These are phyloP conservation scores for Anastatica hierochuntica DNA, from an alignment of 345 rosid species.

Conservation along the genomic window DNA sequence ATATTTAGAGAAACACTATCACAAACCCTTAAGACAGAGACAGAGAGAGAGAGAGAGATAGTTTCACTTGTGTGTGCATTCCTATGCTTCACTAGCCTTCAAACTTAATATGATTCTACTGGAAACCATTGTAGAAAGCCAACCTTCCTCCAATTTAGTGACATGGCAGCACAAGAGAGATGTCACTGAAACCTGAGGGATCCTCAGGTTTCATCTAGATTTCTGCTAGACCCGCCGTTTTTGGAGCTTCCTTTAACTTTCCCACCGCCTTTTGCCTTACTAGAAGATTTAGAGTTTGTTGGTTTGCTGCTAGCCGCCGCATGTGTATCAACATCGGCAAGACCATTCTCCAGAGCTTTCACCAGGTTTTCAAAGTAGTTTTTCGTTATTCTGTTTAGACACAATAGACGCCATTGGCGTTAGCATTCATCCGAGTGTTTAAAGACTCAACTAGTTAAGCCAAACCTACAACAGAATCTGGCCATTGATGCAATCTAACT, in stretches of 20 bases:
- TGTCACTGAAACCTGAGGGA: conserved; percentile 10
- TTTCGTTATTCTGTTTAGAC: conserved; percentile 58
- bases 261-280: conserved; percentile 14
- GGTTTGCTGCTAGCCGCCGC: conserved; percentile 23
- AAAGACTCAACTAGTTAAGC: no score
- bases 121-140: background rate
- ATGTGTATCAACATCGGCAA: conserved; percentile 50
- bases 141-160: background rate
- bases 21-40: background rate
- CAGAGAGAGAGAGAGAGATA: background rate
- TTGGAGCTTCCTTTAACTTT: conserved; percentile 25
- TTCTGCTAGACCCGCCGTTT: conserved; percentile 19
- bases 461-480: no score
- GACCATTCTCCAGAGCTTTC: conserved; percentile 74
- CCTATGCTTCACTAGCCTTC: background rate
- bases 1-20: conserved; percentile 3
- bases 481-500: background rate
- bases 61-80: background rate
- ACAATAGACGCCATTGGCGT: background rate
- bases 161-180: background rate
- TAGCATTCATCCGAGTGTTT: conserved; percentile 7
- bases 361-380: conserved; percentile 78
- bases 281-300: conserved; percentile 17
- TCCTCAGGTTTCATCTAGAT: conserved; percentile 13
- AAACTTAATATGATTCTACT: background rate